A percentile compares a stretch with the other conserved stretches of the same genome.
These are phyloP conservation scores for Thalassiosira pacifica DNA, from an alignment of 352 stramenopile genomes.

Conservation along the genomic window DNA sequence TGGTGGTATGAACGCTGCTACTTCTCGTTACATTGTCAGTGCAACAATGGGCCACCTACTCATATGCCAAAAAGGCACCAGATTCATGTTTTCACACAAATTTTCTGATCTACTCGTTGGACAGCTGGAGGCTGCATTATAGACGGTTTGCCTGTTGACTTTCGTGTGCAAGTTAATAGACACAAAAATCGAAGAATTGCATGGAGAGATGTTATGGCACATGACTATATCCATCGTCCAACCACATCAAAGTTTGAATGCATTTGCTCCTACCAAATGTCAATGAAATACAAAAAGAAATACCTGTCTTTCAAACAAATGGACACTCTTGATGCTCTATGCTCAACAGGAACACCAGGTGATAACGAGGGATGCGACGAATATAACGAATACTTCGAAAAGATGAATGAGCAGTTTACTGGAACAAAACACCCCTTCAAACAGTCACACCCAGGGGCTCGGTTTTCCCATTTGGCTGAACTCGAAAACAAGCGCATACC, in stretches of 20 bases:
- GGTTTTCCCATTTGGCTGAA: constrained; percentile 15
- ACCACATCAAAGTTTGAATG: neutral
- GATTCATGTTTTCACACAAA: constrained; percentile 58
- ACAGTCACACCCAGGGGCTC: neutral
- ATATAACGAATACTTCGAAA: too few relatives aligned
- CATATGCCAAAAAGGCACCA: constrained; percentile 17
- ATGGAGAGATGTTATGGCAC: constrained; percentile 18
- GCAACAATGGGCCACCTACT: constrained; percentile 52
- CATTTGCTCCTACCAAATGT: constrained; percentile 28
- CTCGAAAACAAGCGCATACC: neutral
- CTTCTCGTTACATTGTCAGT: constrained; percentile 42
- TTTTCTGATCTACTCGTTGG: constrained; percentile 47
- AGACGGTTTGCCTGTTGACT: constrained; percentile 13
- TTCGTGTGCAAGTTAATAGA: constrained; percentile 4
- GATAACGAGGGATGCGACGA: too few relatives aligned
- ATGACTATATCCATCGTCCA: constrained; percentile 47
- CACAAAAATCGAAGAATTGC: too few relatives aligned
- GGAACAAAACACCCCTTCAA: neutral
- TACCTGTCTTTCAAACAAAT: constrained; percentile 26
- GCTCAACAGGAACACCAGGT: too few relatives aligned
- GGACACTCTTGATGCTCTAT: too few relatives aligned
- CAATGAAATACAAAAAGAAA: constrained; percentile 28
- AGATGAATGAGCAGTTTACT: too few relatives aligned
- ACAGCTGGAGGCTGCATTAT: constrained; percentile 37
- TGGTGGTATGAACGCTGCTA: constrained; percentile 42